These are phyloP conservation scores for Gilbertella persicaria DNA, from an alignment of 371 early-diverging fungal species.

Conservation along the genomic window DNA sequence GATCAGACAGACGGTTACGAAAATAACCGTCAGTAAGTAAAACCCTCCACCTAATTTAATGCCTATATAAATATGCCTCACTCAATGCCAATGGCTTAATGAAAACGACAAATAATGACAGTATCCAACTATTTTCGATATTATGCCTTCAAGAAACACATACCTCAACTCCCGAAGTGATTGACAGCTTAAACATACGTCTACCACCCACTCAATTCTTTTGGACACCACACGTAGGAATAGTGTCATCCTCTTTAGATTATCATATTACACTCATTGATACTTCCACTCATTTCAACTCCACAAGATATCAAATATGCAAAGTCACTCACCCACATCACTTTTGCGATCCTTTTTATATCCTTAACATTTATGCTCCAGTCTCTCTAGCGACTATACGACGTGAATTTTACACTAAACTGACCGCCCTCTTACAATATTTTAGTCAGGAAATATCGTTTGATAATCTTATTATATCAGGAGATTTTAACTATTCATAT, in stretches of 20 bases:
- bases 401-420: neutral
- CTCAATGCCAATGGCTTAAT: conserved; percentile 4
- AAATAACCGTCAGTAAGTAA: neutral
- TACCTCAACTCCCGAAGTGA: neutral
- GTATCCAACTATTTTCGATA: neutral
- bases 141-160: conserved; percentile 7
- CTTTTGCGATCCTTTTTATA: neutral
- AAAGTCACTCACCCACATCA: conserved; percentile 1
- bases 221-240: neutral
- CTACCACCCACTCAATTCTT: neutral
- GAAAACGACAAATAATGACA: conserved; percentile 1
- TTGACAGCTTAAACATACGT: neutral
- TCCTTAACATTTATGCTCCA: neutral
- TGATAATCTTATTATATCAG: conserved; percentile 2
- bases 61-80: conserved; percentile 4
- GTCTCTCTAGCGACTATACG: neutral
- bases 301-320: conserved; percentile 2
- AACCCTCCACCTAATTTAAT: neutral
- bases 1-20: neutral
- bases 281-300: neutral
- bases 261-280: neutral
- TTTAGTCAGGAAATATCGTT: neutral
- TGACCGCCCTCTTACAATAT: neutral
- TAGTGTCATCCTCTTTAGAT: neutral
- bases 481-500: conserved; percentile 7